Conservation (phyloP, 2,329 filamentous ascomycete genomes). For the Phyllosticta capitalensis region DNA sequence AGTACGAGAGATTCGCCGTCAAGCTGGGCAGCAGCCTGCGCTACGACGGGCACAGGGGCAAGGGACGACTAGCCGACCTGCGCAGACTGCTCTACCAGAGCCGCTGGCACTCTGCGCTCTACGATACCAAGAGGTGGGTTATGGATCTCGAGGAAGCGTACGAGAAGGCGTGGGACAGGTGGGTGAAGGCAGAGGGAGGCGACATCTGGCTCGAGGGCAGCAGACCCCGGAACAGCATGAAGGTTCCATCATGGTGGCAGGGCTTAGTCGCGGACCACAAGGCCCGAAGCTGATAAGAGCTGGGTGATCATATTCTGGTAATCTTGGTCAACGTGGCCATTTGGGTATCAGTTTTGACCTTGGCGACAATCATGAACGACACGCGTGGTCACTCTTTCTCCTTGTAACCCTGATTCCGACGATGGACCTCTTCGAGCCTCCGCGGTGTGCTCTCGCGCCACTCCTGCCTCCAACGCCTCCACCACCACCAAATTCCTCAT, state of each 20-base stretch:
- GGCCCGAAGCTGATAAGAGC: not conserved
- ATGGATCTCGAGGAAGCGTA: constrained; percentile 81
- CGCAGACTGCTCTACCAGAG: constrained; percentile 72
- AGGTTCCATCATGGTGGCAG: constrained; percentile 3
- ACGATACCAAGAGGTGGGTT: constrained; percentile 89
- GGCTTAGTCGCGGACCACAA: not conserved
- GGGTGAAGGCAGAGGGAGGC: constrained; percentile 78
- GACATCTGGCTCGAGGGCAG: constrained; percentile 67
- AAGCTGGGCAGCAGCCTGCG: constrained; percentile 23
- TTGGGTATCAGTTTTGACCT: too few species aligned
- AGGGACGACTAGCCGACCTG: constrained; percentile 66
- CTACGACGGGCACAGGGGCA: constrained; percentile 24
- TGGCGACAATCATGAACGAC: too few species aligned
- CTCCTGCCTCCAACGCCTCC: too few species aligned
- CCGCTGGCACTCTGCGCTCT: constrained; percentile 78
- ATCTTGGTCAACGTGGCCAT: not conserved
- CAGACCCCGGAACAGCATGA: not conserved
- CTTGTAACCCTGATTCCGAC: constrained; percentile 1
- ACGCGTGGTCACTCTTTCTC: too few species aligned
- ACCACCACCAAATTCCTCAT: too few species aligned
- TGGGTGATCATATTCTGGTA: not conserved
- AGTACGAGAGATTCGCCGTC: constrained; percentile 62
- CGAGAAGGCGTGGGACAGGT: constrained; percentile 76
- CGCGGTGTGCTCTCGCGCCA: too few species aligned
- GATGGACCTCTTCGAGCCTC: constrained; percentile 8